These are phyloP conservation scores for Berkeleyomyces basicola DNA, from an alignment of 2,329 filamentous ascomycete species.

Conservation along the genomic window DNA sequence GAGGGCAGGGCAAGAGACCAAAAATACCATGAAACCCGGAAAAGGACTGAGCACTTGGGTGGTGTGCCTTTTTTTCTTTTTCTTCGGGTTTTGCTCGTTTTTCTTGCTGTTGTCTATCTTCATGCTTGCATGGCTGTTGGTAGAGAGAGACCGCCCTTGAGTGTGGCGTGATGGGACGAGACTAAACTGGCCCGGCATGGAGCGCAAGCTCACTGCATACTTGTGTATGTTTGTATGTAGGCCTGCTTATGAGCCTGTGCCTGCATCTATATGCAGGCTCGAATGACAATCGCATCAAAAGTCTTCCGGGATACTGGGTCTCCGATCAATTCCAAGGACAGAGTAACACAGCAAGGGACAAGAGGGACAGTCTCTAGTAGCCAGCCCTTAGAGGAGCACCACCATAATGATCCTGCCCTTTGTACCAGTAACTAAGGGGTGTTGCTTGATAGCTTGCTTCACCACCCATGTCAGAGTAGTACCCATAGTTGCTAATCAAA, in stretches of 20 bases:
- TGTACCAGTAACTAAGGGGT: background rate
- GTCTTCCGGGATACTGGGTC: background rate
- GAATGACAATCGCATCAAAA: slow-evolving; percentile 1
- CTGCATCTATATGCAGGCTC: background rate
- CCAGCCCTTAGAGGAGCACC: background rate
- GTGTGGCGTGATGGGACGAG: background rate
- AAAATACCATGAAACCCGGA: background rate
- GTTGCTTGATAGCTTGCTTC: background rate
- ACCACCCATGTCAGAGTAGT: background rate
- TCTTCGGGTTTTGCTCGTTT: background rate
- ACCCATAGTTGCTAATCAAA: background rate
- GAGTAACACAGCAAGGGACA: background rate
- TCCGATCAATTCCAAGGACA: background rate
- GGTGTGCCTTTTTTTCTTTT: background rate
- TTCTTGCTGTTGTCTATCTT: background rate
- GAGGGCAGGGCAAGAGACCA: background rate
- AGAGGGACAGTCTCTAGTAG: background rate
- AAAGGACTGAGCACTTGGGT: background rate
- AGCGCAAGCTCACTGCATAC: background rate
- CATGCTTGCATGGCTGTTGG: too few species aligned
- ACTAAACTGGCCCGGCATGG: background rate
- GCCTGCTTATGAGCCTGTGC: background rate
- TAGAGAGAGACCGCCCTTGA: too few species aligned
- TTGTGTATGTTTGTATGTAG: background rate
- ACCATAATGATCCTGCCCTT: background rate